These are phyloP conservation scores for Plasmodium knowlesi DNA, from an alignment of 169 alveolate species.

Conservation along the genomic window DNA sequence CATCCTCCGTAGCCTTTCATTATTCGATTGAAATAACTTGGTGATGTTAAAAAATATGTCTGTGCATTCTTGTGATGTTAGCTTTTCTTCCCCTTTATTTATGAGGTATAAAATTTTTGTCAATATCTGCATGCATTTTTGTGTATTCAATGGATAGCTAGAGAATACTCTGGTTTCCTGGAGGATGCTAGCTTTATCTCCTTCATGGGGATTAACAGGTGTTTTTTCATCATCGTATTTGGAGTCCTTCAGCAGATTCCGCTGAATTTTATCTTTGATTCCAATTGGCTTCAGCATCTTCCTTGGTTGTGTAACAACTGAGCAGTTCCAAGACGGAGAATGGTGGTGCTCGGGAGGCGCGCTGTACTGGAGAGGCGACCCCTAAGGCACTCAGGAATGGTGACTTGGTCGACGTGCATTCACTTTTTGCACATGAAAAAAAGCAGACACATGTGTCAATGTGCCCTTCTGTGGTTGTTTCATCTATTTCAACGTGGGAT, in stretches of 20 bases:
- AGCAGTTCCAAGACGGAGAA: not conserved
- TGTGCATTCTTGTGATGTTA: conserved; percentile 92
- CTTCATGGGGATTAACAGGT: conserved; percentile 74
- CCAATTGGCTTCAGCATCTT: conserved; percentile 47
- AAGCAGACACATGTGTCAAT: too few species aligned
- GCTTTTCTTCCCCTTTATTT: conserved; percentile 88
- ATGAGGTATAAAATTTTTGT: conserved; percentile 87
- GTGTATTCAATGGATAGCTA: conserved; percentile 87
- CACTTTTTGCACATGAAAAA: not conserved
- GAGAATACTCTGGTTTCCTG: conserved; percentile 92
- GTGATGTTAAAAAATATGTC: conserved; percentile 95
- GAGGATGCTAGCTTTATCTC: conserved; percentile 88
- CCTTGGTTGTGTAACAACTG: not conserved
- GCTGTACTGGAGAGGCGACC: not conserved
- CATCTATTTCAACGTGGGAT: too few species aligned
- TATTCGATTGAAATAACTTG: conserved; percentile 93
- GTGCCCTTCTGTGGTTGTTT: too few species aligned
- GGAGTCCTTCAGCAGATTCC: conserved; percentile 23
- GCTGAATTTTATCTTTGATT: conserved; percentile 58
- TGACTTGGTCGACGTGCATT: not conserved
- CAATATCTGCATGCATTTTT: conserved; percentile 87
- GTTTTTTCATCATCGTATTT: conserved; percentile 55
- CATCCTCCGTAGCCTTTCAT: conserved; percentile 92
- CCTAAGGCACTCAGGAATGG: not conserved
- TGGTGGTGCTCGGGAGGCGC: not conserved